Percentiles rank a stretch among this genome's conserved stretches.
phyloP scores from a whole-genome alignment of 1,284 basidiomycete genomes.

The Moesziomyces parantarcticus region DNA sequence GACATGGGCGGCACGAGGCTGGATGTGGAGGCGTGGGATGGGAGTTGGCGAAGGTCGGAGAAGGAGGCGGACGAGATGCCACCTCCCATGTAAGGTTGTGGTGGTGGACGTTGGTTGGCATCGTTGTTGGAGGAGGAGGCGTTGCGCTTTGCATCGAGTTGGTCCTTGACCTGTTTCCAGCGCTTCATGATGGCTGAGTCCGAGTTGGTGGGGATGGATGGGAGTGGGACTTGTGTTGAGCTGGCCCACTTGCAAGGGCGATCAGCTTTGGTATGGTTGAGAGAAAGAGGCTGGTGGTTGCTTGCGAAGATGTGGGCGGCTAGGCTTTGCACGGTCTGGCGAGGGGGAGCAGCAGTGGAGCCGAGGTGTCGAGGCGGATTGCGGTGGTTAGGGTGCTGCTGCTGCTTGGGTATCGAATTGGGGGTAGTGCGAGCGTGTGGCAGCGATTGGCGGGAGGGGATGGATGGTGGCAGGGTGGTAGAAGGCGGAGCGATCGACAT shows the following conservation, averaged over 20 bases:
- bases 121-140: constrained; percentile 11
- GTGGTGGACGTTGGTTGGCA: not conserved
- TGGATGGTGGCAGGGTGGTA: not conserved
- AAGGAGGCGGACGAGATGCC: constrained; percentile 42
- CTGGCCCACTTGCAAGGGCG: not conserved
- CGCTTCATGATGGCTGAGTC: constrained; percentile 22
- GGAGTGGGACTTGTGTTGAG: not conserved
- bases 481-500: not conserved
- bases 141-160: constrained; percentile 39
- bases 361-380: not conserved
- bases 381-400: no score
- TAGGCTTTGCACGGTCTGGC: no score
- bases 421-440: not conserved
- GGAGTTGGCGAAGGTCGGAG: constrained; percentile 23
- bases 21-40: constrained; percentile 21
- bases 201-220: not conserved
- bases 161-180: constrained; percentile 44
- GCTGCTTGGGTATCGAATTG: not conserved
- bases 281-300: not conserved
- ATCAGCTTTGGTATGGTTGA: not conserved
- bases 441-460: not conserved
- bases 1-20: constrained; percentile 27
- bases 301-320: not conserved
- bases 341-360: not conserved
- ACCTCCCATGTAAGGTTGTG: constrained; percentile 29